Conservation (phyloP, 805 yeast species). For the Phaffomyces thermotolerans region DNA sequence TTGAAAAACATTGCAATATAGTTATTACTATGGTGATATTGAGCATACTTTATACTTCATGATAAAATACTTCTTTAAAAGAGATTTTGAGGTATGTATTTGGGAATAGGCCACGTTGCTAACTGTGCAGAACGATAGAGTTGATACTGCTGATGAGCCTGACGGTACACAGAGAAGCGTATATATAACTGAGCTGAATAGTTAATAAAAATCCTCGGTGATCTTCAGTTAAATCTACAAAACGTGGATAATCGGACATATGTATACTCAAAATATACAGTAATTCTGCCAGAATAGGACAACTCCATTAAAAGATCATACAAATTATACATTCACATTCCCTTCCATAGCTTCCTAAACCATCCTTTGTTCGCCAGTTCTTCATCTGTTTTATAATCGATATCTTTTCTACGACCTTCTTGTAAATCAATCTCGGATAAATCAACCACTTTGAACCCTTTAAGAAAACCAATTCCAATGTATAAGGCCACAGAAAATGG, state of each 20-base stretch:
- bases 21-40: neutral
- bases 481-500: constrained; percentile 46
- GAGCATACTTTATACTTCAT: neutral
- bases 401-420: constrained; percentile 41
- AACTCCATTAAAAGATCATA: too few relatives aligned
- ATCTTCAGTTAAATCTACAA: too few relatives aligned
- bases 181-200: too few relatives aligned
- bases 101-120: neutral
- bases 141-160: too few relatives aligned
- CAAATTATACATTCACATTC: too few relatives aligned
- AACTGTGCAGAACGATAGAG: too few relatives aligned
- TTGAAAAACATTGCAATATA: neutral
- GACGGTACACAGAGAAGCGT: too few relatives aligned
- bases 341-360: constrained; percentile 9
- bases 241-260: too few relatives aligned
- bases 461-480: constrained; percentile 33
- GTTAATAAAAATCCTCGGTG: too few relatives aligned
- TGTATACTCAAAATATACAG: too few relatives aligned
- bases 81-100: too few relatives aligned
- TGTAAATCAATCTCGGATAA: constrained; percentile 41
- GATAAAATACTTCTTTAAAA: neutral
- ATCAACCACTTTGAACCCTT: constrained; percentile 33
- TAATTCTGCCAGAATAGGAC: too few relatives aligned
- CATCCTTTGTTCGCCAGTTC: constrained; percentile 4
- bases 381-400: constrained; percentile 10